A percentile compares a stretch with the other conserved stretches of the same genome.
These are phyloP conservation scores for Pseudogymnoascus sp. DNA, from an alignment of 2,329 filamentous ascomycete genomes.

Conservation along the genomic window DNA sequence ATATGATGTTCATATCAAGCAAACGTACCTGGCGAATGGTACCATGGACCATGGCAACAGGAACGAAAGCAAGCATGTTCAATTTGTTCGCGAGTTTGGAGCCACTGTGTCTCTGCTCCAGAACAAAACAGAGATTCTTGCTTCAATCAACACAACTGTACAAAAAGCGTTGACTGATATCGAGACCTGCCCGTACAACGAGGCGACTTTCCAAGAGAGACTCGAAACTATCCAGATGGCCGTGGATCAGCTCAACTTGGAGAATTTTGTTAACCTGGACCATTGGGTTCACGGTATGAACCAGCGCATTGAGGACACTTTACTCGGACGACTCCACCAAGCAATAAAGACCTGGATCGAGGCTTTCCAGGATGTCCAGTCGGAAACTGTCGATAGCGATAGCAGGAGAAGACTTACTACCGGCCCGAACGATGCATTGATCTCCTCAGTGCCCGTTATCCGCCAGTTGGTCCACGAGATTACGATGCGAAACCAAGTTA, in stretches of 20 bases:
- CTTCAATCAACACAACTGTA: constrained; percentile 69
- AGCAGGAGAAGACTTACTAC: constrained; percentile 43
- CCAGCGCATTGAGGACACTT: constrained; percentile 68
- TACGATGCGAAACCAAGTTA: constrained; percentile 95
- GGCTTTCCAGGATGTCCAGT: constrained; percentile 61
- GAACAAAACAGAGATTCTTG: constrained; percentile 72
- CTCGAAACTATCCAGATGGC: constrained; percentile 82
- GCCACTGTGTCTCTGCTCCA: constrained; percentile 81
- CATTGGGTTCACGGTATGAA: constrained; percentile 90
- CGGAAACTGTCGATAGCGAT: constrained; percentile 38
- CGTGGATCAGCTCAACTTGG: constrained; percentile 92
- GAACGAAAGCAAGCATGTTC: constrained; percentile 85
- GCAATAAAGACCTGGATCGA: constrained; percentile 84
- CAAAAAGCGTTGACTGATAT: constrained; percentile 80
- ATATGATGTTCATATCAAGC: constrained; percentile 79
- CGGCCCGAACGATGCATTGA: constrained; percentile 33
- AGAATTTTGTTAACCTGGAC: constrained; percentile 88
- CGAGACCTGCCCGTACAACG: constrained; percentile 74
- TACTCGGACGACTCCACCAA: constrained; percentile 74
- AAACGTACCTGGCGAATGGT: constrained; percentile 50
- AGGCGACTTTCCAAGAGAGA: constrained; percentile 68
- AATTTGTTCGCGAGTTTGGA: constrained; percentile 93
- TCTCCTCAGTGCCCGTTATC: constrained; percentile 51
- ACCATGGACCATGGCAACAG: constrained; percentile 52
- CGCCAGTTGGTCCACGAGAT: constrained; percentile 79